Base-by-base conservation (phyloP, 2,329 filamentous ascomycete genomes). In the Trichoderma sp. region DNA sequence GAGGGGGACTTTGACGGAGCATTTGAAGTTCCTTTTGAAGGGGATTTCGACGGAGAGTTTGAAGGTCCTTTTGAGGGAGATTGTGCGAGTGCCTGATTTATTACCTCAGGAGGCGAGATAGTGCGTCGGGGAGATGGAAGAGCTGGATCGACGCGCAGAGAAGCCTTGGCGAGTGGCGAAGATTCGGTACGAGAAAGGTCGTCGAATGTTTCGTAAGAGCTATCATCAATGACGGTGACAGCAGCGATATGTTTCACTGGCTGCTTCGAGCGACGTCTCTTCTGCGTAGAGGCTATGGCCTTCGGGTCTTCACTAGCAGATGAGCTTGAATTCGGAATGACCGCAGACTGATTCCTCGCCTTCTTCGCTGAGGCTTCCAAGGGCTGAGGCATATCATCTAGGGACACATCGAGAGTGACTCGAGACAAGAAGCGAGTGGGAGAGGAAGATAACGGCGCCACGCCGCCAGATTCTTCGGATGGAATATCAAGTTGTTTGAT, bases 121-220 rank as follows among this genome's bases (percentile, higher is more conserved):
- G 36, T 63, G 15, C 53, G 71, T 62, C 62, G 59, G 1, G 71
- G 61, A 11, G 71, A 71, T 39, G 62, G 36, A n/a, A 71, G 62
- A 2, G 50, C 13, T 26, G 47, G 28, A 32, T 72, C 39, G 11
- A 34, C 17, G 28, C 13, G 68, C 36, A 32, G 23, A 34, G 39
- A 32, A 26, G 28, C 5, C 30, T 61, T 36, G 5, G 11, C 15
- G 20, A n/a, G 39, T 6, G 57, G 39, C n/a, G 66, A 69, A n/a
- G 28, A 53, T 50, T 26, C 55, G 3, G 30, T 7, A 6, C 26
- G 26, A 7, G 20, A 43, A n/a, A 32, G 11, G 3, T 70, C 65
- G 15, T 72, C 67, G 20, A 34, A 61, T 17, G 66, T 72, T 20
- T 72, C 66, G 26, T 72, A 43, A 30, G 69, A 66, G 36, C 69